Evolutionary conservation across 805 yeast species (phyloP), one percentile per base, ranked within the genome.

Genomic region (Yamadazyma laniorum): DNA sequence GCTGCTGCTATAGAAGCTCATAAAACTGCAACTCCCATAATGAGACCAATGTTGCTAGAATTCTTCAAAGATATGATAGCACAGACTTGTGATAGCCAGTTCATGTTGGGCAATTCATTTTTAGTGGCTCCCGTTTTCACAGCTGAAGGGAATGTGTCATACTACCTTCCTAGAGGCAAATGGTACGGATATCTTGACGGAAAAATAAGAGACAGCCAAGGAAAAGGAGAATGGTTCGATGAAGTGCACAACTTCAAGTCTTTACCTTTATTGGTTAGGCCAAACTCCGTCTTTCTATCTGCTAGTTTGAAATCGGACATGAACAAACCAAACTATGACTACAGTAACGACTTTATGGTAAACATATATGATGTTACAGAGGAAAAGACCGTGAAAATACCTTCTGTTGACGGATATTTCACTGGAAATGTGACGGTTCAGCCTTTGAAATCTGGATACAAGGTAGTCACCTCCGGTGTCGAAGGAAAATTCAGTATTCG

Each of bases 101-200:
- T 45, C 46, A 47, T 63, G 54, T 49, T 63, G 27, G 68, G 68
- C 11, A 55, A 57, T 16, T 48, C 50, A 3, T 42, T 63, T 13
- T 49, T 63, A 29, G 67, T 63, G 13, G 63, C 62, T 7, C 67
- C 68, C 8, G 61, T 63, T 1, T 58, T 60, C 44, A 47, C 35
- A 32, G 59, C 47, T 12, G 59, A 52, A 18, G 63, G 63, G 19
- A 56, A 55, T 17, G 66, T 61, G 16, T 28, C 46, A 4, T 61
- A 45, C 45, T 63, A 51, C 36, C 40, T 63, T 14, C 68, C 68
- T 5, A 41, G 42, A 16, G 65, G 64, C 31, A 44, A 51, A 30
- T 62, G 68, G 68, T 62, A 58, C 41, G 66, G 67, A 7, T 48
- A 43, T 23, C 45, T 62, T 12, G 67, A 62, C 32, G 63, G 65